These are phyloP conservation scores for Pleurotus cornucopiae DNA, from an alignment of 768 basidiomycete genomes.

Conservation along the genomic window DNA sequence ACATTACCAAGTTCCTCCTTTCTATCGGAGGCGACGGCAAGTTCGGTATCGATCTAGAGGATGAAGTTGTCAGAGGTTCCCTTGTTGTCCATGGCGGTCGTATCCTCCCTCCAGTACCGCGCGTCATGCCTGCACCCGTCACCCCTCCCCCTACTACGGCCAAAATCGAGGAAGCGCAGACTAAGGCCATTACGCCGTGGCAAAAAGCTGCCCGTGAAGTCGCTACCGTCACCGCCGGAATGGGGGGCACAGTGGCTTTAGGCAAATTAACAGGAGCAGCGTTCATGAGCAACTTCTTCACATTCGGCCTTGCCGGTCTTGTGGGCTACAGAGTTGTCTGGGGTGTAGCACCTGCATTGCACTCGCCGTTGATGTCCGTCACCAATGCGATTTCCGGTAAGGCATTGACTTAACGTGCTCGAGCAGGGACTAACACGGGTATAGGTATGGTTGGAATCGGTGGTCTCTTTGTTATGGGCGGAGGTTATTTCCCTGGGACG, in stretches of 20 bases:
- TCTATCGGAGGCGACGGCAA: slow-evolving; percentile 65
- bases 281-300: slow-evolving; percentile 89
- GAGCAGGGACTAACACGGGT: not conserved
- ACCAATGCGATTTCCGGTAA: slow-evolving; percentile 84
- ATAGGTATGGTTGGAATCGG: slow-evolving; percentile 74
- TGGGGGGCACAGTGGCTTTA: slow-evolving; percentile 67
- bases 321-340: slow-evolving; percentile 87
- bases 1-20: slow-evolving; percentile 84
- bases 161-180: slow-evolving; percentile 41
- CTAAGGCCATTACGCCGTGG: slow-evolving; percentile 77
- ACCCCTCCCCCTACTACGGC: slow-evolving; percentile 45
- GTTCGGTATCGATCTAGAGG: slow-evolving; percentile 67
- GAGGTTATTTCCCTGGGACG: slow-evolving; percentile 78
- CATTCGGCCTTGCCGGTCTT: slow-evolving; percentile 80
- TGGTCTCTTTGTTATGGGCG: slow-evolving; percentile 89
- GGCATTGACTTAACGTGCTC: slow-evolving; percentile 19
- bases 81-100: slow-evolving; percentile 69
- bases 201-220: slow-evolving; percentile 78
- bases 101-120: slow-evolving; percentile 63
- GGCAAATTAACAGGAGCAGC: slow-evolving; percentile 77
- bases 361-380: slow-evolving; percentile 89
- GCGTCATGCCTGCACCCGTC: slow-evolving; percentile 59
- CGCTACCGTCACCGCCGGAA: slow-evolving; percentile 66
- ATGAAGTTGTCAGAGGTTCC: slow-evolving; percentile 83
- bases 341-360: slow-evolving; percentile 84